These are phyloP conservation scores for Diutina neorugosa DNA, from an alignment of 1,139 yeast species.

Conservation along the genomic window DNA sequence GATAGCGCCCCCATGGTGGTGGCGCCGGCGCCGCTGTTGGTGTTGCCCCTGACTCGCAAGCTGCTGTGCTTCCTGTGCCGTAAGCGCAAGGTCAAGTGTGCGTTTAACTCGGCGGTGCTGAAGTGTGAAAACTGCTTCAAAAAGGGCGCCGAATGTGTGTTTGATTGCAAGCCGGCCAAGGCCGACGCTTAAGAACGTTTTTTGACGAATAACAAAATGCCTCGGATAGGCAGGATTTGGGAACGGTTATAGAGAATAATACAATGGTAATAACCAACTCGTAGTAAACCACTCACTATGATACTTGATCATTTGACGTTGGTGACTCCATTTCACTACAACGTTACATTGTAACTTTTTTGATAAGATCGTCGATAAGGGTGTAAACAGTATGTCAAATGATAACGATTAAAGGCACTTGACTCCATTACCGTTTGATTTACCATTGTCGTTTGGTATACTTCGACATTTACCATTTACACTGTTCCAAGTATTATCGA, in stretches of 20 bases:
- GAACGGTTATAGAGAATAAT: neutral
- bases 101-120: constrained; percentile 6
- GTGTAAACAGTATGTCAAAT: too few species aligned
- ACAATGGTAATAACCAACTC: too few species aligned
- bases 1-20: neutral
- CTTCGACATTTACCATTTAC: too few species aligned
- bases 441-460: too few species aligned
- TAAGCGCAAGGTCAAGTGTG: constrained; percentile 12
- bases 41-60: constrained; percentile 7
- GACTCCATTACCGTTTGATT: too few species aligned
- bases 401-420: too few species aligned
- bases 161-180: constrained; percentile 5
- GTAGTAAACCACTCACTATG: too few species aligned
- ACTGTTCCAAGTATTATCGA: too few species aligned
- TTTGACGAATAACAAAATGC: neutral
- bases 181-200: neutral
- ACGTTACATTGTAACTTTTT: too few species aligned
- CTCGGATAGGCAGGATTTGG: neutral
- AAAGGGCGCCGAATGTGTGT: constrained; percentile 9
- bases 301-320: too few species aligned
- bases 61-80: constrained; percentile 10
- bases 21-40: neutral
- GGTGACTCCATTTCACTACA: too few species aligned
- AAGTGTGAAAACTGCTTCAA: constrained; percentile 9
- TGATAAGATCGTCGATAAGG: too few species aligned